Evolutionary conservation across 2,329 filamentous ascomycete species (phyloP), one percentile per base, ranked within the genome.

Genomic region (Capronia epimyces): DNA sequence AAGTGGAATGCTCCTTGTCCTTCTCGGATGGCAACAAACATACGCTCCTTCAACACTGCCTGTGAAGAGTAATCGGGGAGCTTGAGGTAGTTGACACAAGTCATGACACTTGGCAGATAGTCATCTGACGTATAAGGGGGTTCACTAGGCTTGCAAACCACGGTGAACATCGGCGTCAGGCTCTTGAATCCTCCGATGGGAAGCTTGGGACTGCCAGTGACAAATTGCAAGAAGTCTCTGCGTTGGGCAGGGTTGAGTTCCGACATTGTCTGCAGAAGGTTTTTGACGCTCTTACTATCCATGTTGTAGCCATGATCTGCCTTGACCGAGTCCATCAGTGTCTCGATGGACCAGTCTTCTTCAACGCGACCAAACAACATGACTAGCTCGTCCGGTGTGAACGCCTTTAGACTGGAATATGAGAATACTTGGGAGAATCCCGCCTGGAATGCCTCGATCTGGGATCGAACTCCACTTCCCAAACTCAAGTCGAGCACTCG

Each of bases 91-190:
- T 98, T 98, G 70, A 95, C 93, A 68, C 94, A 98, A 9, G 94
- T 98, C 94, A 98, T 98, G 67, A 98, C 94, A 67, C 90, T 97
- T 10, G 94, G 93, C n/a, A 98, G 79, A 64, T 97, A 98, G 72
- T 98, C 93, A 65, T 98, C 93, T 3, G 91, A 91, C 2, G 84
- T 86, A 68, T 90, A 93, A 1, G 93, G 93, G 13, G 89, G 83
- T 66, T 98, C 93, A 68, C 88, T 95, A n/a, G 91, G 91, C 70
- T 96, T 96, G 78, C 93, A 97, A 37, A 98, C 93, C 56, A 98
- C 93, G 2, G 93, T 98, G 67, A 98, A 97, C 84, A 97, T 96
- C 16, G 93, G 93, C 1, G 89, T 97, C 56, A 98, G 81, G 68
- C 84, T 87, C 74, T 94, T 95, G 80, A 98, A 98, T 53, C 93